These are phyloP conservation scores for Dacryopinax primogenitus DNA, from an alignment of 768 basidiomycete species.

Conservation along the genomic window DNA sequence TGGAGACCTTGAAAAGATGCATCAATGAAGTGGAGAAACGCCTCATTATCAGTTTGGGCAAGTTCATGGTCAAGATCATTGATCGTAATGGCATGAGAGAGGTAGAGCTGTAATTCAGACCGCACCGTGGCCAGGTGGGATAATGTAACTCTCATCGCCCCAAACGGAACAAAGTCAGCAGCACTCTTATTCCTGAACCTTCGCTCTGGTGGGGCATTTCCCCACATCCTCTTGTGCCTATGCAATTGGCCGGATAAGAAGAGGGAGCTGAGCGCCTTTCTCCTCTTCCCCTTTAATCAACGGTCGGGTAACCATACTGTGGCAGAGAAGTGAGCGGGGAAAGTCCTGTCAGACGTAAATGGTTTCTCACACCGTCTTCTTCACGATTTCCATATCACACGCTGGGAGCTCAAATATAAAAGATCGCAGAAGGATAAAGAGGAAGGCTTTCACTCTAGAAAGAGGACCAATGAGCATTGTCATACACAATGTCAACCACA, in stretches of 20 bases:
- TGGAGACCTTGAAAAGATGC: conserved; percentile 72
- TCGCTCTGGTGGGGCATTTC: neutral
- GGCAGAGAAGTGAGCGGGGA: conserved; percentile 11
- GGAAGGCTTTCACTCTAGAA: conserved; percentile 47
- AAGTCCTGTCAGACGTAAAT: conserved; percentile 7
- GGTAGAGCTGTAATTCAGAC: conserved; percentile 49
- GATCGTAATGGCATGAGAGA: conserved; percentile 84
- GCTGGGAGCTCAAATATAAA: conserved; percentile 36
- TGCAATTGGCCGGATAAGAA: conserved; percentile 19
- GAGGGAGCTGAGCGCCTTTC: conserved; percentile 48
- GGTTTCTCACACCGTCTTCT: conserved; percentile 53
- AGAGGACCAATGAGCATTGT: neutral
- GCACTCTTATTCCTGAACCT: no score
- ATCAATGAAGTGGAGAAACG: conserved; percentile 79
- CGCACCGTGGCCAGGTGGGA: no score
- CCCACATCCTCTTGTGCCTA: neutral
- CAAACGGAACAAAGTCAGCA: no score
- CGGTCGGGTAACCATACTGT: conserved; percentile 45
- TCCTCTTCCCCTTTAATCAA: conserved; percentile 44
- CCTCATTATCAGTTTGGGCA: conserved; percentile 62
- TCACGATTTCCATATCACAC: conserved; percentile 41
- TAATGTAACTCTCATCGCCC: no score
- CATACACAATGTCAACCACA: neutral
- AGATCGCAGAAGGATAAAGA: conserved; percentile 46
- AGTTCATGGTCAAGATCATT: conserved; percentile 80